Base-by-base conservation (phyloP, 306 rosid genomes). In the Senna tora region DNA sequence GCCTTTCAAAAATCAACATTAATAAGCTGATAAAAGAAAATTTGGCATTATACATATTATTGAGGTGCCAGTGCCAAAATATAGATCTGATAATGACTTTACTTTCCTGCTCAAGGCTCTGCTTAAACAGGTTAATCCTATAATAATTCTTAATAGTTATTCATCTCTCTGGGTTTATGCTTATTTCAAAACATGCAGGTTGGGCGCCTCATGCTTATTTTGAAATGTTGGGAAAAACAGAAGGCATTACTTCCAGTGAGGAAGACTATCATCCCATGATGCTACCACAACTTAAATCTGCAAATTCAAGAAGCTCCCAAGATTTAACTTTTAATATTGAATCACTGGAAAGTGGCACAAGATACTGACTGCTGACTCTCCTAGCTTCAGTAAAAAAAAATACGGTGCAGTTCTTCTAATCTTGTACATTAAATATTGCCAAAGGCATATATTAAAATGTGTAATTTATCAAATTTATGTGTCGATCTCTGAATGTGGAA, bases 141-240 rank as follows among this genome's bases (percentile, higher is more conserved):
- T 16, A 1, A 4, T 17, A 9, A 33, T 19, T 19, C 13, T 34
- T 12, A 1, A 19, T 9, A 7, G 49, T 50, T 33, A 34, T 68
- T 68, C 36, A 52, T 36, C 28, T 34, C 61, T 36, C 67, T 34
- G 34, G 14, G 22, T 20, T 34, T 20, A 1, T 68, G 56, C 22
- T 28, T 47, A 9, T 47, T 16, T 47, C 28, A 49, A 38, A 41
- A 51, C 28, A 9, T 50, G 67, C 72, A 80, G 81, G 84, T 51
- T 75, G 75, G 84, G 78, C 81, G 10, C 84, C 84, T 58, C 71
- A 76, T 66, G 65, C 70, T 19, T 80, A 80, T 71, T 76, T 71
- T 33, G 60, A 19, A 38, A 65, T 66, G 72, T 30, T 76, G 75
- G 67, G 64, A 3, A 65, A 72, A 49, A 43, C 60, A 20, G 63